Evolutionary conservation across 768 basidiomycete species (phyloP).

Genomic region (Leccinum variicolor): DNA sequence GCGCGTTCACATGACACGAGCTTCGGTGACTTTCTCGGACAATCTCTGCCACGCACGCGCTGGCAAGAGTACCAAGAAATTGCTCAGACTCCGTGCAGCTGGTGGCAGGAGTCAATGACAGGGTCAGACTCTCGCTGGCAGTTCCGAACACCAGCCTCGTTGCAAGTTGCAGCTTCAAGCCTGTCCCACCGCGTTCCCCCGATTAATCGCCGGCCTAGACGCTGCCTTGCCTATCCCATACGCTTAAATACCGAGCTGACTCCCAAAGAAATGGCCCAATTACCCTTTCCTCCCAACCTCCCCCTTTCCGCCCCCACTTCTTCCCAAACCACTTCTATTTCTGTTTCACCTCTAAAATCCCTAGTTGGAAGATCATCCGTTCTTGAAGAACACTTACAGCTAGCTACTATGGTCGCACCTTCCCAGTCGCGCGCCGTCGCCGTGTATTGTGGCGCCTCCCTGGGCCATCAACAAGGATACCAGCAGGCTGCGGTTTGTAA

Average conservation of each 20-base stretch:
- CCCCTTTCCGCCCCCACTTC: not conserved
- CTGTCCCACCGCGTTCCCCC: constrained; percentile 7
- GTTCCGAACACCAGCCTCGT: constrained; percentile 16
- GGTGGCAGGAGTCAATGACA: not conserved
- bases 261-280: constrained; percentile 10
- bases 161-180: constrained; percentile 20
- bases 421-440: constrained; percentile 49
- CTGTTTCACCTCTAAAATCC: not conserved
- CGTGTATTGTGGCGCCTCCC: constrained; percentile 81
- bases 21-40: not conserved
- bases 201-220: constrained; percentile 6
- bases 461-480: constrained; percentile 61
- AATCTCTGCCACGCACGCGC: not conserved
- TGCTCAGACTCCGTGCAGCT: not conserved
- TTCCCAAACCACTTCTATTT: not conserved
- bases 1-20: not conserved
- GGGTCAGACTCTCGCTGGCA: not conserved
- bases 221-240: constrained; percentile 9
- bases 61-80: not conserved
- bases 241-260: constrained; percentile 25
- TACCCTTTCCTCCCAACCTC: constrained; percentile 4
- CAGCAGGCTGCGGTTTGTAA: constrained; percentile 65
- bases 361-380: not conserved
- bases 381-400: constrained; percentile 10
- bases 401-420: constrained; percentile 29